phyloP scores from a whole-genome alignment of 306 rosid genomes.

The Prunus salicina region DNA sequence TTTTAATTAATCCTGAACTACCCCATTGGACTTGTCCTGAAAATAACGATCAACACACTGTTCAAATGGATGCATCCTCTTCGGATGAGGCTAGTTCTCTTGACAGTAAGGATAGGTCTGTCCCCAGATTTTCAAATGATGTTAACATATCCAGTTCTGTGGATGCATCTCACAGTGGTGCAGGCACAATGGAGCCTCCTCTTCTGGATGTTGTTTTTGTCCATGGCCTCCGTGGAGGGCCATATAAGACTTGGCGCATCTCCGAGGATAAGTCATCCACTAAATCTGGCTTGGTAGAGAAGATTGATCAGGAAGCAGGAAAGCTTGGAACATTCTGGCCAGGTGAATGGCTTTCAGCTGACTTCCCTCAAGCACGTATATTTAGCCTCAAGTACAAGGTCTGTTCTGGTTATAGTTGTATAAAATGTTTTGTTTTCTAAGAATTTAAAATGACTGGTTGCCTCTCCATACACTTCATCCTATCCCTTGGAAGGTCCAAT shows the following conservation, averaged over 20 bases:
- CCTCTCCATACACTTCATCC: neutral
- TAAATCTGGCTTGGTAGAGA: conserved; percentile 77
- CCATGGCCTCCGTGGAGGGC: conserved; percentile 96
- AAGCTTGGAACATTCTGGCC: conserved; percentile 98
- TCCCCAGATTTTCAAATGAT: conserved; percentile 31
- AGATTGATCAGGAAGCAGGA: conserved; percentile 97
- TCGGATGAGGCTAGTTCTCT: conserved; percentile 19
- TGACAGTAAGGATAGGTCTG: conserved; percentile 34
- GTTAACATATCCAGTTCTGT: conserved; percentile 31
- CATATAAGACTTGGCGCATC: conserved; percentile 92
- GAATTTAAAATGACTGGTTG: neutral
- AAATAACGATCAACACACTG: conserved; percentile 31
- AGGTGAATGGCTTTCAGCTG: conserved; percentile 95
- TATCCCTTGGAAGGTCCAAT: neutral
- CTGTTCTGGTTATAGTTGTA: conserved; percentile 27
- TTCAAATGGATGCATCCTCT: conserved; percentile 29
- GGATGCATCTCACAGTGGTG: conserved; percentile 31
- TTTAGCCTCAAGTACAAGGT: conserved; percentile 93
- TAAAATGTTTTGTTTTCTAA: neutral
- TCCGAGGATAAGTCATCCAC: conserved; percentile 88
- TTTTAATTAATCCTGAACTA: conserved; percentile 79
- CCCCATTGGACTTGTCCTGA: conserved; percentile 79
- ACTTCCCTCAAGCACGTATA: conserved; percentile 83
- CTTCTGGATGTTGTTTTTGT: conserved; percentile 77
- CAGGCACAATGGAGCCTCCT: conserved; percentile 37